phyloP scores from a whole-genome alignment of 2,329 filamentous ascomycete genomes.

The Diaporthe sp. region DNA sequence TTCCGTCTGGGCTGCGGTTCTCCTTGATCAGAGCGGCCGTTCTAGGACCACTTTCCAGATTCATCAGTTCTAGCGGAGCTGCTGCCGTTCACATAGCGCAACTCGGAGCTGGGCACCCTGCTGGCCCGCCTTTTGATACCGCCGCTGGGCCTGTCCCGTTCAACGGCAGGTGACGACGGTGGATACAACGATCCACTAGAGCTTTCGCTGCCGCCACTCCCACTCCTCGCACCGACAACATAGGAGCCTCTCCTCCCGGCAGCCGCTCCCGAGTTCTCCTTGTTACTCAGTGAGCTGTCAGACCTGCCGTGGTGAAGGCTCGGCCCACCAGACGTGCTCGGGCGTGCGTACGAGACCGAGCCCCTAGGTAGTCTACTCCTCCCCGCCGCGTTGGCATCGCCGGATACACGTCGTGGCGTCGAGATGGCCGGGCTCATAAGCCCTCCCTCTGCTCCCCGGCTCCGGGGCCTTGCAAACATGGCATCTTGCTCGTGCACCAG shows the following conservation, averaged over 20 bases:
- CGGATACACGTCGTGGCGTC: slow-evolving; percentile 31
- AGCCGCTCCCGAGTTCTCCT: slow-evolving; percentile 43
- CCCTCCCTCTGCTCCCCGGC: slow-evolving; percentile 35
- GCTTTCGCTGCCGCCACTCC: slow-evolving; percentile 36
- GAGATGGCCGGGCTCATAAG: slow-evolving; percentile 36
- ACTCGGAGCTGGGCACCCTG: slow-evolving; percentile 40
- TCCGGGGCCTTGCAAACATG: slow-evolving; percentile 39
- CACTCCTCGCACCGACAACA: slow-evolving; percentile 33
- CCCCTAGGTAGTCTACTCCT: slow-evolving; percentile 50
- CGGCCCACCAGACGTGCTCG: slow-evolving; percentile 45
- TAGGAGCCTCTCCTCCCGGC: slow-evolving; percentile 34
- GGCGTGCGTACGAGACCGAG: slow-evolving; percentile 46
- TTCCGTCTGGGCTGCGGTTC: slow-evolving; percentile 1
- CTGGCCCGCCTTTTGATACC: slow-evolving; percentile 40
- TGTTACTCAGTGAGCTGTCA: slow-evolving; percentile 46
- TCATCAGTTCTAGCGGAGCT: slow-evolving; percentile 33
- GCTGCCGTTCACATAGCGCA: slow-evolving; percentile 34
- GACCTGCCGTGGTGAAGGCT: slow-evolving; percentile 43
- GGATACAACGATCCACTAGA: slow-evolving; percentile 31
- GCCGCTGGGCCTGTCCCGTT: slow-evolving; percentile 34
- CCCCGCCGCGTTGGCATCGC: slow-evolving; percentile 30
- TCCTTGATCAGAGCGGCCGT: slow-evolving; percentile 21
- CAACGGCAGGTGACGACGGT: slow-evolving; percentile 38
- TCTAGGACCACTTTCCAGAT: slow-evolving; percentile 40
- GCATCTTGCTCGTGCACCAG: slow-evolving; percentile 38